phyloP scores from a whole-genome alignment of 352 stramenopile species.

The Bremia lactucae region DNA sequence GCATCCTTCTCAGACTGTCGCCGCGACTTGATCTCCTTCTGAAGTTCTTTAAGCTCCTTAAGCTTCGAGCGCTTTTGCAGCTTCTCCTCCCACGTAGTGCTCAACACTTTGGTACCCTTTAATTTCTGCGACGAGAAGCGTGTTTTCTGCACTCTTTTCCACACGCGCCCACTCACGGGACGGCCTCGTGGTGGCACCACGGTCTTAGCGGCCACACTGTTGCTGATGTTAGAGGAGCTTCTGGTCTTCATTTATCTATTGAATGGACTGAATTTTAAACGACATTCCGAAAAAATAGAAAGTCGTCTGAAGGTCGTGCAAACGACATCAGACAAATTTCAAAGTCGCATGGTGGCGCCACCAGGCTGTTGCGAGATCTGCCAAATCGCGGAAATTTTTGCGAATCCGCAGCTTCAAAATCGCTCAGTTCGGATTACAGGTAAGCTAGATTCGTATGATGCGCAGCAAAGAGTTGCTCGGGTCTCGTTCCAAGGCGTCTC shows the following conservation, averaged over 20 bases:
- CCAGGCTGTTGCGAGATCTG: slow-evolving; percentile 49
- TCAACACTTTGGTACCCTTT: slow-evolving; percentile 73
- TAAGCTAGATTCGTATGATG: slow-evolving; percentile 59
- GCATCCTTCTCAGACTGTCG: slow-evolving; percentile 63
- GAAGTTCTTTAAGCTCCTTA: slow-evolving; percentile 76
- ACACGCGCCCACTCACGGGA: slow-evolving; percentile 63
- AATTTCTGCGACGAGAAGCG: slow-evolving; percentile 64
- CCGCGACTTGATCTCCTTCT: slow-evolving; percentile 71
- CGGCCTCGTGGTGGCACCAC: slow-evolving; percentile 35
- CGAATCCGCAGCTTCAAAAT: slow-evolving; percentile 48
- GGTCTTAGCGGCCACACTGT: slow-evolving; percentile 6
- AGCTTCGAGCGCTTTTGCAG: slow-evolving; percentile 60
- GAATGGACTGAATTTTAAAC: slow-evolving; percentile 2
- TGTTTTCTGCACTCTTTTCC: slow-evolving; percentile 78
- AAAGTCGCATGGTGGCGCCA: slow-evolving; percentile 24
- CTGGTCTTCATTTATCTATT: slow-evolving; percentile 15
- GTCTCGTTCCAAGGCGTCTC: slow-evolving; percentile 57
- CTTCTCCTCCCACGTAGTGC: slow-evolving; percentile 85
- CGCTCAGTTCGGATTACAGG: slow-evolving; percentile 68
- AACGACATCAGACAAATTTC: no score
- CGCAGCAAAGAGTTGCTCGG: slow-evolving; percentile 26
- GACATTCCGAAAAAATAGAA: no score
- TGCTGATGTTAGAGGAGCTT: slow-evolving; percentile 6
- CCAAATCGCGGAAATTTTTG: slow-evolving; percentile 72
- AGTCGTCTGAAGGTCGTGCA: not conserved